A percentile compares a stretch with the other conserved stretches of the same genome.
phyloP scores from a whole-genome alignment of 2,329 filamentous ascomycete species.

The Aspergillus sp. region DNA sequence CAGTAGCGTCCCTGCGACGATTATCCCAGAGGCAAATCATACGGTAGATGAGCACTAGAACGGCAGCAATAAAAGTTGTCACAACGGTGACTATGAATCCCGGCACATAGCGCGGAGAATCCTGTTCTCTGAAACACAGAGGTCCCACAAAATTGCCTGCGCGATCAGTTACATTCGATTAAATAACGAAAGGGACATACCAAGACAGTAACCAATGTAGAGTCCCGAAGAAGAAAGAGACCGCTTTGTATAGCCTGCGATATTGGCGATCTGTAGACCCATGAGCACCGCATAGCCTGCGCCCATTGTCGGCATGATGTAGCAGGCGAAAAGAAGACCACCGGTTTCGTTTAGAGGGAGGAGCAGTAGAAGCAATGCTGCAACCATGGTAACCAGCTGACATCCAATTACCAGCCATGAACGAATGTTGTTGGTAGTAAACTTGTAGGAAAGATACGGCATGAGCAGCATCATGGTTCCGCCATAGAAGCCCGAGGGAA shows the following conservation, averaged over 20 bases:
- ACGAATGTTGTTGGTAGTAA: slow-evolving; percentile 16
- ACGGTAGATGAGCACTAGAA: slow-evolving; percentile 47
- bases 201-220: slow-evolving; percentile 54
- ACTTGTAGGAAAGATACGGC: slow-evolving; percentile 43
- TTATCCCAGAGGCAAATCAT: slow-evolving; percentile 48
- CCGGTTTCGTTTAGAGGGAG: slow-evolving; percentile 44
- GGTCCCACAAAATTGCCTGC: slow-evolving; percentile 48
- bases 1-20: slow-evolving; percentile 40
- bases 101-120: slow-evolving; percentile 41
- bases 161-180: neutral
- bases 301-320: slow-evolving; percentile 48
- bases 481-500: slow-evolving; percentile 41
- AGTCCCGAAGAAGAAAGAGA: slow-evolving; percentile 50
- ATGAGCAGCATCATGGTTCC: slow-evolving; percentile 42
- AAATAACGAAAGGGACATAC: slow-evolving; percentile 21
- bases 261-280: slow-evolving; percentile 52
- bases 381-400: slow-evolving; percentile 44
- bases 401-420: slow-evolving; percentile 43
- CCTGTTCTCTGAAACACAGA: slow-evolving; percentile 41
- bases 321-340: slow-evolving; percentile 50
- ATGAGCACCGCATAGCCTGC: slow-evolving; percentile 54
- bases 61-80: slow-evolving; percentile 31
- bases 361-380: slow-evolving; percentile 45
- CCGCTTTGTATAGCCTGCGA: slow-evolving; percentile 54
- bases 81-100: slow-evolving; percentile 44